These are phyloP conservation scores for Kalanchoe fedtschenkoi DNA, from an alignment of 164 flowering plant genomes.

Conservation along the genomic window DNA sequence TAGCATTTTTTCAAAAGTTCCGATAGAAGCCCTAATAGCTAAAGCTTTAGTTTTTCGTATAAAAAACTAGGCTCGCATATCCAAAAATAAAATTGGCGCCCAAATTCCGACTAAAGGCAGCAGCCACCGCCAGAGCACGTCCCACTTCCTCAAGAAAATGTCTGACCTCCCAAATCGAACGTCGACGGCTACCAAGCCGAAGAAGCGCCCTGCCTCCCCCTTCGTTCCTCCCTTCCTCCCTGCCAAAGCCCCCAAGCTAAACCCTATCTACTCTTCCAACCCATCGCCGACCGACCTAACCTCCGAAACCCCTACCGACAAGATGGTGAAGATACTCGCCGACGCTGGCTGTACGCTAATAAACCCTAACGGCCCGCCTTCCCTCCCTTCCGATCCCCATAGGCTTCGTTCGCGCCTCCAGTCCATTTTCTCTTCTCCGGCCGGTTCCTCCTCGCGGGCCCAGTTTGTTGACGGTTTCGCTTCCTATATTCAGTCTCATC, in stretches of 20 bases:
- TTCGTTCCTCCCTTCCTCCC: conserved; percentile 16
- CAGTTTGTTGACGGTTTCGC: conserved; percentile 56
- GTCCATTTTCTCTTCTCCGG: conserved; percentile 25
- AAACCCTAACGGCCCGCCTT: conserved; percentile 48
- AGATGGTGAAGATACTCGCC: conserved; percentile 45
- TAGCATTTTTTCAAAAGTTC: no score
- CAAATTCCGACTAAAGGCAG: no score
- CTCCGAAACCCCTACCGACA: conserved; percentile 14
- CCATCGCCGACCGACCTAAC: neutral
- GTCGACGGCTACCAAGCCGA: conserved; percentile 7
- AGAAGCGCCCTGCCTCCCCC: conserved; percentile 20
- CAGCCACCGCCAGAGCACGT: no score
- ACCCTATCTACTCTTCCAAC: conserved; percentile 6
- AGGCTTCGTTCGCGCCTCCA: conserved; percentile 46
- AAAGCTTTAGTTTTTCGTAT: no score
- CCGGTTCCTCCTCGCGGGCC: conserved; percentile 24
- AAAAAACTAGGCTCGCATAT: no score
- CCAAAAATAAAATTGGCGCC: no score
- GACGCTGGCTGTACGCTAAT: conserved; percentile 67
- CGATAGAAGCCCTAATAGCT: no score
- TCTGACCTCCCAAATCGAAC: neutral
- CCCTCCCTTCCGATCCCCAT: conserved; percentile 46
- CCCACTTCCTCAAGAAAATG: neutral
- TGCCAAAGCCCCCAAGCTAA: conserved; percentile 16
- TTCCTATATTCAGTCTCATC: conserved; percentile 26